phyloP scores from a whole-genome alignment of 2,329 filamentous ascomycete species.

The Nemania sp. region DNA sequence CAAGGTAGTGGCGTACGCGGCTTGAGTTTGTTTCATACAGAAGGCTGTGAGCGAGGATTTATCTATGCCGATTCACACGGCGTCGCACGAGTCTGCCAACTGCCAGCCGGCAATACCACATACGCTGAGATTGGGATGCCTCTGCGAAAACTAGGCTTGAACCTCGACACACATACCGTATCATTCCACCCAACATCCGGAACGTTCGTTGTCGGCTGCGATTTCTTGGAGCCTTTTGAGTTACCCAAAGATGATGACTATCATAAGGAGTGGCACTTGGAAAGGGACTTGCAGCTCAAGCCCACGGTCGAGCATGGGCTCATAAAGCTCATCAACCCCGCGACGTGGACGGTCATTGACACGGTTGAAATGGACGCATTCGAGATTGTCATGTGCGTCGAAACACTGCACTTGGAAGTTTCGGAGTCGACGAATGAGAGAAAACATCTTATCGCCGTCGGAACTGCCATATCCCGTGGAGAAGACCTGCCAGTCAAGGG shows the following conservation, averaged over 20 bases:
- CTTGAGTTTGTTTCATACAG: constrained; percentile 76
- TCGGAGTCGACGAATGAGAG: constrained; percentile 90
- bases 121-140: constrained; percentile 78
- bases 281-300: constrained; percentile 64
- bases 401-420: constrained; percentile 82
- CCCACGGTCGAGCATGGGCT: constrained; percentile 74
- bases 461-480: constrained; percentile 82
- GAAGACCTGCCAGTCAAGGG: constrained; percentile 89
- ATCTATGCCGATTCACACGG: constrained; percentile 77
- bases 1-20: constrained; percentile 70
- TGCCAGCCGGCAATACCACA: constrained; percentile 65
- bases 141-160: constrained; percentile 71
- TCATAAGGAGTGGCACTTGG: constrained; percentile 78
- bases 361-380: constrained; percentile 71
- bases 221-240: constrained; percentile 71
- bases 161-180: constrained; percentile 71
- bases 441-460: constrained; percentile 79
- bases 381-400: constrained; percentile 80
- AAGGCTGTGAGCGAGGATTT: constrained; percentile 79
- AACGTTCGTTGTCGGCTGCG: constrained; percentile 78
- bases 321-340: constrained; percentile 78
- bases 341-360: constrained; percentile 79
- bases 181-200: constrained; percentile 76
- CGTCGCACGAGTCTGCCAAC: constrained; percentile 72
- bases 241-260: constrained; percentile 85